Percentiles rank a stretch among this genome's conserved stretches.
phyloP scores from a whole-genome alignment of 371 early-diverging fungal genomes.

The Furculomyces boomerangus region DNA sequence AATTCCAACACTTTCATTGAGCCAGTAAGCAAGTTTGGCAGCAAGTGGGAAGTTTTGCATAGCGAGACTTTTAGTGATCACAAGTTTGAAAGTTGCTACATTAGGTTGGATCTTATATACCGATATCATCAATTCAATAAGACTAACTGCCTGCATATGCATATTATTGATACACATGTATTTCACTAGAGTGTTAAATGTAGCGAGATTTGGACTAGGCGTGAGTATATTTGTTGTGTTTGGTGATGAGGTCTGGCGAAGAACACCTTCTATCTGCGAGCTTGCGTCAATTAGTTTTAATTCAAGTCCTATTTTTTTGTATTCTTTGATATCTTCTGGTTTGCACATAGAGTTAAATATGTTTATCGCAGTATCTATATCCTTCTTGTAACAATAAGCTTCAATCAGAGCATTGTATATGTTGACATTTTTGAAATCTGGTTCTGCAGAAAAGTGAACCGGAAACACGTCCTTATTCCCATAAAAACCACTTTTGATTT shows the following conservation, averaged over 20 bases:
- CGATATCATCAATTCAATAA: not conserved
- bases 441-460: not conserved
- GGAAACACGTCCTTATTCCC: too few species aligned
- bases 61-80: not conserved
- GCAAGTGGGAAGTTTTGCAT: not conserved
- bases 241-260: not conserved
- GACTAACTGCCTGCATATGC: not conserved
- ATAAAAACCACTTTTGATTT: too few species aligned
- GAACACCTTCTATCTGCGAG: not conserved
- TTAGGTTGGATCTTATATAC: not conserved
- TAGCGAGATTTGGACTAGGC: not conserved
- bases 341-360: not conserved
- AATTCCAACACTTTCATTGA: not conserved
- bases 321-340: not conserved
- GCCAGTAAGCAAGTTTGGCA: not conserved
- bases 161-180: not conserved
- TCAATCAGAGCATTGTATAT: slow-evolving; percentile 2
- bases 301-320: not conserved
- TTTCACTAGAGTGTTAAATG: not conserved
- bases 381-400: not conserved
- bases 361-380: not conserved
- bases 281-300: not conserved
- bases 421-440: not conserved
- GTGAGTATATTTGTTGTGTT: not conserved
- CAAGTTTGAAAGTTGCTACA: not conserved